These are phyloP conservation scores for Secale cereale DNA, from an alignment of 176 grass and related monocot genomes.

Conservation along the genomic window DNA sequence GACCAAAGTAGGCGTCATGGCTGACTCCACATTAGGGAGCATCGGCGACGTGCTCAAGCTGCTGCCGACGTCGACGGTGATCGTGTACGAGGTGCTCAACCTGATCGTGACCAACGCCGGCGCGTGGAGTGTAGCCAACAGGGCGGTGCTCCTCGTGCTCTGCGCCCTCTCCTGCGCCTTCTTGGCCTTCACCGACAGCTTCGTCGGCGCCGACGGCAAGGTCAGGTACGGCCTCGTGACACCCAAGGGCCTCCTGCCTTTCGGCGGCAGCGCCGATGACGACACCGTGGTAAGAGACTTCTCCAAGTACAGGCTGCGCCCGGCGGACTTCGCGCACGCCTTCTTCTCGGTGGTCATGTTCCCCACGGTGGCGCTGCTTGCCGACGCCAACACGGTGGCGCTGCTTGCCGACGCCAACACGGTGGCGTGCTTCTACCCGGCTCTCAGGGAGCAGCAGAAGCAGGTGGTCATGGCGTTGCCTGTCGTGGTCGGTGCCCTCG, in stretches of 20 bases:
- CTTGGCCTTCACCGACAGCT: conserved; percentile 76
- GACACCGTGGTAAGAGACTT: background rate
- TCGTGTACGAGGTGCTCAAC: conserved; percentile 67
- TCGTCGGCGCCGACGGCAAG: conserved; percentile 53
- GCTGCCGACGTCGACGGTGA: conserved; percentile 64
- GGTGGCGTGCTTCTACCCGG: conserved; percentile 64
- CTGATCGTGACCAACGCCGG: conserved; percentile 64
- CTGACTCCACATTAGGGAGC: conserved; percentile 46
- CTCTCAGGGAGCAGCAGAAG: conserved; percentile 44
- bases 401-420: conserved; percentile 58
- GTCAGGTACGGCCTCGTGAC: conserved; percentile 59
- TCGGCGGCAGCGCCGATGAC: conserved; percentile 21
- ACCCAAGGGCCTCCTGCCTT: conserved; percentile 40
- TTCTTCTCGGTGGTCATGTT: conserved; percentile 52
- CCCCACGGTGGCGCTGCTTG: too few relatives aligned
- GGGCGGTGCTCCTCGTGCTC: conserved; percentile 37
- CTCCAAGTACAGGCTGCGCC: conserved; percentile 49
- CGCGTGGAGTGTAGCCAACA: conserved; percentile 34
- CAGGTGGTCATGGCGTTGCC: conserved; percentile 55
- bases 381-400: too few relatives aligned
- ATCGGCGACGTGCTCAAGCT: conserved; percentile 66
- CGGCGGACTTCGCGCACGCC: conserved; percentile 62
- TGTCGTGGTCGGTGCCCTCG: conserved; percentile 48
- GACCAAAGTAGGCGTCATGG: conserved; percentile 12
- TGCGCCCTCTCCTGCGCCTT: conserved; percentile 51